A percentile compares a stretch with the other conserved stretches of the same genome.
Conservation (phyloP, 2,329 filamentous ascomycete genomes). For the Salinomyces thailandicus region DNA sequence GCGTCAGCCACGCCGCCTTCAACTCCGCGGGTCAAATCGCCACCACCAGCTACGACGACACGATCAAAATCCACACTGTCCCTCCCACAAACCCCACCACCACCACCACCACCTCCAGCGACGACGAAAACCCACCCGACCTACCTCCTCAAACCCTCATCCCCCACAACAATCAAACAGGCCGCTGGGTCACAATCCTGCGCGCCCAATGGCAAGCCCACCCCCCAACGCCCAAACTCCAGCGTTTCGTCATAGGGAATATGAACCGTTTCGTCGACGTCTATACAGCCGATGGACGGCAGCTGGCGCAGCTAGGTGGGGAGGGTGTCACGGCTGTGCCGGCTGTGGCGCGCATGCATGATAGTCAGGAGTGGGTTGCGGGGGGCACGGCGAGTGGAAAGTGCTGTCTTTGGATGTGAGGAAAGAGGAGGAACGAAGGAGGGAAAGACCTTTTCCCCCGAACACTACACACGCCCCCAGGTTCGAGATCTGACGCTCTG, state of each 20-base stretch:
- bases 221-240: conserved; percentile 65
- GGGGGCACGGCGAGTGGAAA: conserved; percentile 89
- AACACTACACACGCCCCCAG: no score
- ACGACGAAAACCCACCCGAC: no score
- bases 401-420: conserved; percentile 75
- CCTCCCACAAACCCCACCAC: conserved; percentile 33
- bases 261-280: conserved; percentile 88
- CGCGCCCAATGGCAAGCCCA: conserved; percentile 81
- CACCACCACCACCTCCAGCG: conserved; percentile 42
- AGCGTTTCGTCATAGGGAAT: conserved; percentile 87
- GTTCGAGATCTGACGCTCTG: no score
- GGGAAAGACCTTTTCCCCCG: no score
- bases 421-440: no score
- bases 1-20: conserved; percentile 88
- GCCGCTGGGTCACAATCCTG: conserved; percentile 81
- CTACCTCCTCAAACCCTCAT: conserved; percentile 63
- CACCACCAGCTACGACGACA: conserved; percentile 90
- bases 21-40: conserved; percentile 75
- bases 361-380: conserved; percentile 78
- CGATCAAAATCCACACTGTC: conserved; percentile 84
- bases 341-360: conserved; percentile 84
- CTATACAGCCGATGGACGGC: conserved; percentile 69
- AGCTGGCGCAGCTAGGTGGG: conserved; percentile 77
- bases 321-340: conserved; percentile 92
- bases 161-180: conserved; percentile 89